Evolutionary conservation across 2,329 filamentous ascomycete genomes (phyloP), one percentile per base, ranked within the genome.

Genomic region (Lecanosticta acicola): DNA sequence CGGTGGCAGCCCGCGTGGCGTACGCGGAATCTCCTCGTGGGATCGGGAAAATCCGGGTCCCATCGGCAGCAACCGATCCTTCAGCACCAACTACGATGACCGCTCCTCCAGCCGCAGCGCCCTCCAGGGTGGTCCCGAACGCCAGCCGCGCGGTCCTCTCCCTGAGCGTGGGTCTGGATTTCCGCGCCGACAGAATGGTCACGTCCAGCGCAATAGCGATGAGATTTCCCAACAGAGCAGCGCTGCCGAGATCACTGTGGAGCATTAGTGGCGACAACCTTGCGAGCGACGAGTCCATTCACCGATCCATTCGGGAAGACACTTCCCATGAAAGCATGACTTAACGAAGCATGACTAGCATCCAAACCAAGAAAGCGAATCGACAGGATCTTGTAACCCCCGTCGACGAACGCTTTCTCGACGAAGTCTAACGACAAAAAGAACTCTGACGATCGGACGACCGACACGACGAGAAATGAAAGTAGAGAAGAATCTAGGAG

Each of bases 21-120:
- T 81, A 41, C 74, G 79, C 46, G 75, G 76, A 58, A 78, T 80
- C 70, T 77, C 78, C 55, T 80, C 77, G 38, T 81, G 77, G 77
- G 77, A 78, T 57, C 71, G 73, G 47, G 71, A 76, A 51, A 70
- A 71, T 58, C 75, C 77, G 46, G 79, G 77, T 19, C 76, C 80
- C 32, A 83, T 83, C 58, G 80, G 80, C 49, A 79, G 80, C 62
- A 80, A 83, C 66, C 73, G 80, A 51, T 73, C 78, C 32, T 79
- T 83, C 64, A 79, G 77, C 63, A 74, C 75, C 43, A 70, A 67
- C 52, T 79, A 75, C 64, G 78, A 82, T 56, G 74, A 74, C 54
- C 72, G 76, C 50, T 71, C 71, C 49, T 71, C 73, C 52, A 74
- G 75, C 55, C 71, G 75, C 46, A 59, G 57, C 48, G 61, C 60